Base-by-base conservation (phyloP, 306 rosid genomes). In the Benincasa hispida region DNA sequence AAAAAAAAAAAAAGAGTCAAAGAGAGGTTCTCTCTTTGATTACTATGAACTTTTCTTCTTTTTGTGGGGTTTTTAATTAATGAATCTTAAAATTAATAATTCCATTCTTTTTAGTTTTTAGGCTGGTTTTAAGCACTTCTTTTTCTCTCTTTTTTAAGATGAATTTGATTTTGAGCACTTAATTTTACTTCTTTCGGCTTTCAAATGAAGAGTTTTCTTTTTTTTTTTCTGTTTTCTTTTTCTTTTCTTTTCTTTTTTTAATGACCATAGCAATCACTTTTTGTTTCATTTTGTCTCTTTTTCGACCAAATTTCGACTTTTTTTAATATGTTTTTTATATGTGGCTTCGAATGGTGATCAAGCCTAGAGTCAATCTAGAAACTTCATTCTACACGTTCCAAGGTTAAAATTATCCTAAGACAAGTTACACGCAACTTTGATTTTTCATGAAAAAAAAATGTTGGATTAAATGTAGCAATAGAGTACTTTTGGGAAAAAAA, bases 61-160 rank as follows among this genome's bases (percentile, higher is more conserved):
- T 12, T 60, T 60, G 19, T 60, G 39, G 39, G 66, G 27, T 12
- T 65, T 65, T 65, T 19, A 35, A 35, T 65, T 8, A 35, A 19
- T 13, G 55, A 14, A 8, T 24, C 54, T 1, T 35, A 21, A 3
- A 62, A 17, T n/a, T 66, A 9, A n/a, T 41, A 5, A 5, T 65
- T 65, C 72, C 15, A 65, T 65, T 65, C 72, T n/a, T n/a, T n/a
- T n/a, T n/a, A n/a, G n/a, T 35, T 37, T 65, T 65, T 35, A 65
- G 28, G 28, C 27, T 18, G 27, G 24, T 65, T 65, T 30, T 65
- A 14, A 32, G 17, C 72, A 32, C n/a, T n/a, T n/a, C n/a, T n/a
- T n/a, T n/a, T n/a, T n/a, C n/a, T n/a, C n/a, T n/a, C n/a, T n/a
- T n/a, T n/a, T n/a, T n/a, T n/a, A n/a, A n/a, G n/a, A n/a, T n/a